A percentile compares a stretch with the other conserved stretches of the same genome.
Evolutionary conservation across 176 grass and related monocot genomes (phyloP).

Genomic region (Leersia perrieri): DNA sequence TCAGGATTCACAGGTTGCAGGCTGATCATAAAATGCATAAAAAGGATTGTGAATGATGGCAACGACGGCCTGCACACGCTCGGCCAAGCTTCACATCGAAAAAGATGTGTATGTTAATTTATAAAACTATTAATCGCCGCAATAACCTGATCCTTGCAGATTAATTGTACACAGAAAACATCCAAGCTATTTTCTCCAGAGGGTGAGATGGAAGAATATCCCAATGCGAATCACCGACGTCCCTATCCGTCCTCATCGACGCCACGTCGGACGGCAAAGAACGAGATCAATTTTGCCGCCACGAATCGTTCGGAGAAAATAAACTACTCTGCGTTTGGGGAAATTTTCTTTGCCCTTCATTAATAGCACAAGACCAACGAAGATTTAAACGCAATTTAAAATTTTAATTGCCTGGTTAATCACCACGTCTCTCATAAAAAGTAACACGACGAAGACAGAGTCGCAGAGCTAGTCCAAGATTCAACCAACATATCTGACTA

Average conservation of each 20-base stretch:
- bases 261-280: background rate
- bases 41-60: slow-evolving; percentile 10
- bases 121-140: background rate
- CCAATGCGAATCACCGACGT: background rate
- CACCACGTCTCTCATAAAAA: background rate
- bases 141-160: background rate
- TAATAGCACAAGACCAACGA: background rate
- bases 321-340: background rate
- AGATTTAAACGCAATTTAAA: background rate
- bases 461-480: slow-evolving; percentile 20
- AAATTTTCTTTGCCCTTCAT: background rate
- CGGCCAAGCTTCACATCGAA: background rate
- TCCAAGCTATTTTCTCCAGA: too few species aligned
- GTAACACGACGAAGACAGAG: background rate
- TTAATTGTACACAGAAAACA: background rate
- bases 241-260: background rate
- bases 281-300: background rate
- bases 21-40: background rate
- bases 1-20: background rate
- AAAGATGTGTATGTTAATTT: background rate
- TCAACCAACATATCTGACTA: slow-evolving; percentile 35
- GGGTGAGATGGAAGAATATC: background rate
- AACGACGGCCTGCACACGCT: background rate
- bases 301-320: background rate
- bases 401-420: background rate